Conservation (phyloP, 805 yeast genomes). For the Metahyphopichia silvanorum region DNA sequence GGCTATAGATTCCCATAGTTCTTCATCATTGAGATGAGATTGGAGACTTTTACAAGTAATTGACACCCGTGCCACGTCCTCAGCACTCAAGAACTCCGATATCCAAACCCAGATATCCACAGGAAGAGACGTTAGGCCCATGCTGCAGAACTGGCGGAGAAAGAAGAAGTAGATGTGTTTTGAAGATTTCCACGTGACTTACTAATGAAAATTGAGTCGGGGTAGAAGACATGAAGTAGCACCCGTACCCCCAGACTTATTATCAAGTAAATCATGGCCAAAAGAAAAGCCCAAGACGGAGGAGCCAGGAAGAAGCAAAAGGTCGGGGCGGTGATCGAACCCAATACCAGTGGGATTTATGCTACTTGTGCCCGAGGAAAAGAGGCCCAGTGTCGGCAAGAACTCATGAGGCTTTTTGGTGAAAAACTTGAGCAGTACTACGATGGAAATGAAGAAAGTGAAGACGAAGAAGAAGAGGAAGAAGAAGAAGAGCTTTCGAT, state of each 20-base stretch:
- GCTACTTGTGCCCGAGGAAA: constrained; percentile 84
- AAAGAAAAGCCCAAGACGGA: constrained; percentile 20
- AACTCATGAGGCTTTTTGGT: constrained; percentile 54
- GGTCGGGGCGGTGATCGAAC: constrained; percentile 61
- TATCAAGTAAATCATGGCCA: constrained; percentile 24
- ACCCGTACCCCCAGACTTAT: too few relatives aligned
- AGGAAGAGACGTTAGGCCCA: too few relatives aligned
- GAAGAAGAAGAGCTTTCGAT: constrained; percentile 44
- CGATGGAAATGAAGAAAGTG: constrained; percentile 15
- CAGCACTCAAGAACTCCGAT: neutral
- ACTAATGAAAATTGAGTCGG: too few relatives aligned
- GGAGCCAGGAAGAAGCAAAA: constrained; percentile 42
- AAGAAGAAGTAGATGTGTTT: too few relatives aligned
- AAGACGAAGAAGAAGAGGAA: constrained; percentile 18
- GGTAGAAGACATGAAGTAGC: too few relatives aligned
- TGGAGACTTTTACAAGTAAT: neutral
- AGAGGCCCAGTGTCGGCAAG: constrained; percentile 76
- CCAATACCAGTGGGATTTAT: constrained; percentile 82
- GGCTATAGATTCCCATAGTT: neutral
- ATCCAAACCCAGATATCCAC: constrained; percentile 13
- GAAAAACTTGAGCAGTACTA: constrained; percentile 37
- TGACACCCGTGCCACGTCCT: neutral
- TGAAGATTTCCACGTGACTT: too few relatives aligned
- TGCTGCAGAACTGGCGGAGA: too few relatives aligned
- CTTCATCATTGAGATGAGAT: neutral